Base-by-base conservation (phyloP, 495 filamentous ascomycete species). In the Trichoderma parareesei region DNA sequence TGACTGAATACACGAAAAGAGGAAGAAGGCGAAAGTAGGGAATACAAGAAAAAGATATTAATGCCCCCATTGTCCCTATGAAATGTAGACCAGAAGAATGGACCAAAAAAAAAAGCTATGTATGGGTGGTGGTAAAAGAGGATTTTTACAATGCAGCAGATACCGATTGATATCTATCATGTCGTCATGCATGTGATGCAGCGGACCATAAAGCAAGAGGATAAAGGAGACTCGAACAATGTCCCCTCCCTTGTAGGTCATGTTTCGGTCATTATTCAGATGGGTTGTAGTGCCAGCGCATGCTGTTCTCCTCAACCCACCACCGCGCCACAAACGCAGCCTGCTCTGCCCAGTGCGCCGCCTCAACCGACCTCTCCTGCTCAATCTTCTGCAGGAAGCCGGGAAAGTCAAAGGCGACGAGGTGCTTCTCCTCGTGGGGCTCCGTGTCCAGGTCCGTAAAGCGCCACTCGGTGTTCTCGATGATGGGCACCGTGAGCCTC, bases 311-410 rank as follows among this genome's bases (percentile, higher is more conserved):
- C 60, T 61, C 60, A 40, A 61, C 60, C 60, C 60, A 61, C 60
- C 60, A 61, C 42, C 60, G 18, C 16, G 38, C 41, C 4, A 61
- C 35, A 27, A 61, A 61, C 18, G 60, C 62, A 33, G 79, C 80
- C 33, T 81, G 72, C 49, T 74, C 73, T 6, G 79, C 70, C 78
- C 78, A 83, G 10, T 71, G 60, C 5, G 78, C 71, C 11, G 69
- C 76, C n/a, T 77, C 75, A 11, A 71, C 67, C 0, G 77, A 74
- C 67, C 77, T 67, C n/a, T 67, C 65, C 2, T 64, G 63, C 38
- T 70, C 60, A 1, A 80, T 71, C 14, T 64, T 70, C 1, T 69
- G 65, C n/a, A 65, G 46, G 13, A 80, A 69, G 20, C 70, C 62
- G 5, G 68, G 61, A 16, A 78, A 66, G 35, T 75, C 69, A 69